A percentile compares a stretch with the other conserved stretches of the same genome.
Conservation (phyloP, 2,329 filamentous ascomycete species). For the Hypoxylon sp. region DNA sequence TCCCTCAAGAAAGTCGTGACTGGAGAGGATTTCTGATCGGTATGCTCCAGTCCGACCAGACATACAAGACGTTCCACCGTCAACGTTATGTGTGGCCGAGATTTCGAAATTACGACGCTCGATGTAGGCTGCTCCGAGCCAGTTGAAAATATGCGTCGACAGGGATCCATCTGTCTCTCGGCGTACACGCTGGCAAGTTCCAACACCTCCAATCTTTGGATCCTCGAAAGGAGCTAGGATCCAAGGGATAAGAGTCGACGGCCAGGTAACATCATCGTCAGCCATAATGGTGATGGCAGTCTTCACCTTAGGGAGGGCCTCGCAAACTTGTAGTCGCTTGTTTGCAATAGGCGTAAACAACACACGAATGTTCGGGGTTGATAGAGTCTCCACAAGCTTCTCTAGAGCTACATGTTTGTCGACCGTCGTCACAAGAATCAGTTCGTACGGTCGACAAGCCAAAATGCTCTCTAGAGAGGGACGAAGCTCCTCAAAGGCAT, state of each 20-base stretch:
- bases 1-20: slow-evolving; percentile 85
- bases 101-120: slow-evolving; percentile 97
- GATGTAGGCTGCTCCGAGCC: slow-evolving; percentile 91
- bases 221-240: slow-evolving; percentile 94
- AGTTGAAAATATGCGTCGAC: slow-evolving; percentile 81
- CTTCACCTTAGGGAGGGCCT: slow-evolving; percentile 86
- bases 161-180: slow-evolving; percentile 74
- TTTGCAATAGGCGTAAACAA: slow-evolving; percentile 88
- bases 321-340: slow-evolving; percentile 93
- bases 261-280: slow-evolving; percentile 97
- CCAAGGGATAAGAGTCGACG: slow-evolving; percentile 87
- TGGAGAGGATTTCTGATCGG: slow-evolving; percentile 87
- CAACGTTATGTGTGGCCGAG: slow-evolving; percentile 93
- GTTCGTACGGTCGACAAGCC: slow-evolving; percentile 75
- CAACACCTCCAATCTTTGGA: slow-evolving; percentile 85
- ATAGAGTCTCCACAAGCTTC: slow-evolving; percentile 74
- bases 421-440: slow-evolving; percentile 90
- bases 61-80: slow-evolving; percentile 96
- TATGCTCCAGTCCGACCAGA: slow-evolving; percentile 95
- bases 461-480: slow-evolving; percentile 85
- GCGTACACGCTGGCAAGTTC: slow-evolving; percentile 89
- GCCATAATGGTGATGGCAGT: slow-evolving; percentile 92
- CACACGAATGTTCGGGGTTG: slow-evolving; percentile 76
- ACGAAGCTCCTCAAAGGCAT: slow-evolving; percentile 85
- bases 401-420: slow-evolving; percentile 80